Evolutionary conservation across 495 filamentous ascomycete genomes (phyloP).

Genomic region (Pseudomonodictys pantanalensis): DNA sequence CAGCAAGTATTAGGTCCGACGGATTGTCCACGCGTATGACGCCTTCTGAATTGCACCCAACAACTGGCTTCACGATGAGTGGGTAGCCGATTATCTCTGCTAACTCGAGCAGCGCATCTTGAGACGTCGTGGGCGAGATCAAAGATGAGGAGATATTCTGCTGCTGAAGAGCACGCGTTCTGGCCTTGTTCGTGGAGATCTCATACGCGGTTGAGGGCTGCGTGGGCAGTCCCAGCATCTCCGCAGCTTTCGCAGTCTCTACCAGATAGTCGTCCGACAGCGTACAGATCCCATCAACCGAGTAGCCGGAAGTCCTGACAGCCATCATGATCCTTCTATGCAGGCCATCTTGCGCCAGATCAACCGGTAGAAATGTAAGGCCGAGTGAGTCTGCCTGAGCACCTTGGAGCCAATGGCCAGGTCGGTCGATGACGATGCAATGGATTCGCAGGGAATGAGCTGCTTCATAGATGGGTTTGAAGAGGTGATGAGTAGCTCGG

Average conservation of each 20-base stretch:
- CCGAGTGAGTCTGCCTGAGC: neutral
- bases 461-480: neutral
- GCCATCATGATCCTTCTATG: neutral
- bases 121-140: neutral
- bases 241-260: neutral
- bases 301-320: neutral
- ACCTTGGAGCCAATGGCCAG: neutral
- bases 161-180: neutral
- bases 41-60: neutral
- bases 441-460: neutral
- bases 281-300: neutral
- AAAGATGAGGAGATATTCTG: neutral
- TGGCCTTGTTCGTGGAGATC: neutral
- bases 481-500: neutral
- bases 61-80: neutral
- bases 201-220: neutral
- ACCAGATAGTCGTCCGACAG: neutral
- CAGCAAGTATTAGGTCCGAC: no score
- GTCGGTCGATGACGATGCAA: neutral
- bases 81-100: neutral
- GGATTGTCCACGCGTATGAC: neutral
- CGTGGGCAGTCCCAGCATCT: neutral
- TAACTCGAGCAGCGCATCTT: neutral
- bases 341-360: neutral
- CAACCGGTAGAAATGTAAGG: neutral